These are phyloP conservation scores for Cystofilobasidium capitatum DNA, from an alignment of 768 basidiomycete genomes.

Conservation along the genomic window DNA sequence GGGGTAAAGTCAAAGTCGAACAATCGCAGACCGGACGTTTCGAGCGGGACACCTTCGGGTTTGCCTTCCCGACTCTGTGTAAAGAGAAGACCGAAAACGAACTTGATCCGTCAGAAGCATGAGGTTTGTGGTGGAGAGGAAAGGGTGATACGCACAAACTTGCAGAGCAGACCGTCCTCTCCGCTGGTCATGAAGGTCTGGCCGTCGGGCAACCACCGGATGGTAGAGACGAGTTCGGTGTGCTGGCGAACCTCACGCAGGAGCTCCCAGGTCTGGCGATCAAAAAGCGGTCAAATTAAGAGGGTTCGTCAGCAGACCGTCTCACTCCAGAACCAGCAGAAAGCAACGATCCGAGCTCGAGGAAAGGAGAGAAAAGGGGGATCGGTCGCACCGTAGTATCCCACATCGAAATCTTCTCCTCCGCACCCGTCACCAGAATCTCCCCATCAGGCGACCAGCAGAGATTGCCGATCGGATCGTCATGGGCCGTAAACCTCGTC, in stretches of 20 bases:
- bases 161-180: conserved; percentile 59
- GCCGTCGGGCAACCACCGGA: conserved; percentile 80
- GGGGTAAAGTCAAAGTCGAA: conserved; percentile 77
- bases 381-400: conserved; percentile 61
- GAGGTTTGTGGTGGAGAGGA: not conserved
- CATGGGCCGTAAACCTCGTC: conserved; percentile 56
- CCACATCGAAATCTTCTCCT: conserved; percentile 78
- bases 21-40: not conserved
- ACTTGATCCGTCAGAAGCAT: not conserved
- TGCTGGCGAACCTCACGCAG: conserved; percentile 60
- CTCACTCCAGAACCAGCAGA: too few species aligned
- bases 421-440: conserved; percentile 71
- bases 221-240: conserved; percentile 69
- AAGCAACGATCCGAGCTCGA: not conserved
- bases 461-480: conserved; percentile 64
- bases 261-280: conserved; percentile 59
- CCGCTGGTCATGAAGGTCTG: conserved; percentile 82
- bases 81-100: not conserved
- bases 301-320: too few species aligned
- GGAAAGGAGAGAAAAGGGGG: conserved; percentile 13
- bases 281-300: too few species aligned
- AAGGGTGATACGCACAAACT: conserved; percentile 31
- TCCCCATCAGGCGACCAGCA: conserved; percentile 89
- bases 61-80: not conserved
- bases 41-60: not conserved